phyloP scores from a whole-genome alignment of 352 stramenopile genomes.

The Pythium phragmiticola region DNA sequence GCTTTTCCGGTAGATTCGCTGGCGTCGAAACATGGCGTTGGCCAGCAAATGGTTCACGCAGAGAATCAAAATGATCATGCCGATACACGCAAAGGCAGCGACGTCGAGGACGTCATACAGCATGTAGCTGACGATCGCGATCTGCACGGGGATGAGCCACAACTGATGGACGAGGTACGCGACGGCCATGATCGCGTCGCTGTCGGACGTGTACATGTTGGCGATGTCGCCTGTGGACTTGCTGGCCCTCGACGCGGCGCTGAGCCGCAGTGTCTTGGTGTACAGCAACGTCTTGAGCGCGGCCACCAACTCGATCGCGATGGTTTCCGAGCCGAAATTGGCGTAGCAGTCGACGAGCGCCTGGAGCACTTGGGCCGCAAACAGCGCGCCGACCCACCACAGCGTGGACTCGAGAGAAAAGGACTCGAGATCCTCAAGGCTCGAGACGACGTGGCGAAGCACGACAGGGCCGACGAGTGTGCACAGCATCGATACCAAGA shows the following conservation, averaged over 20 bases:
- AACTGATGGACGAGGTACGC: slow-evolving; percentile 56
- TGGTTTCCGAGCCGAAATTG: slow-evolving; percentile 44
- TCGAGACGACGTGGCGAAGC: slow-evolving; percentile 40
- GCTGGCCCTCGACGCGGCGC: slow-evolving; percentile 32
- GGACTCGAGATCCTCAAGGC: slow-evolving; percentile 38
- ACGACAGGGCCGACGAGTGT: slow-evolving; percentile 51
- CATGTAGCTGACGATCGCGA: slow-evolving; percentile 46
- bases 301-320: slow-evolving; percentile 55
- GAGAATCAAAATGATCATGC: slow-evolving; percentile 44
- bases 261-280: slow-evolving; percentile 50
- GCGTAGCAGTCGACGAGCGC: slow-evolving; percentile 50
- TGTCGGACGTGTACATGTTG: slow-evolving; percentile 67
- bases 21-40: slow-evolving; percentile 32
- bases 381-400: slow-evolving; percentile 42
- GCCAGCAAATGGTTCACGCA: slow-evolving; percentile 43
- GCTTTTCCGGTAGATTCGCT: slow-evolving; percentile 25
- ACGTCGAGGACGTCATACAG: slow-evolving; percentile 43
- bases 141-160: slow-evolving; percentile 58
- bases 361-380: slow-evolving; percentile 52
- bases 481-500: slow-evolving; percentile 48
- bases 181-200: slow-evolving; percentile 37
- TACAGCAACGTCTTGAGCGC: slow-evolving; percentile 55
- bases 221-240: slow-evolving; percentile 58
- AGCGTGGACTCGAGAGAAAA: slow-evolving; percentile 14
- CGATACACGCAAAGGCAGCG: slow-evolving; percentile 47